phyloP scores from a whole-genome alignment of 2,329 filamentous ascomycete genomes.

The Talaromyces sp. region DNA sequence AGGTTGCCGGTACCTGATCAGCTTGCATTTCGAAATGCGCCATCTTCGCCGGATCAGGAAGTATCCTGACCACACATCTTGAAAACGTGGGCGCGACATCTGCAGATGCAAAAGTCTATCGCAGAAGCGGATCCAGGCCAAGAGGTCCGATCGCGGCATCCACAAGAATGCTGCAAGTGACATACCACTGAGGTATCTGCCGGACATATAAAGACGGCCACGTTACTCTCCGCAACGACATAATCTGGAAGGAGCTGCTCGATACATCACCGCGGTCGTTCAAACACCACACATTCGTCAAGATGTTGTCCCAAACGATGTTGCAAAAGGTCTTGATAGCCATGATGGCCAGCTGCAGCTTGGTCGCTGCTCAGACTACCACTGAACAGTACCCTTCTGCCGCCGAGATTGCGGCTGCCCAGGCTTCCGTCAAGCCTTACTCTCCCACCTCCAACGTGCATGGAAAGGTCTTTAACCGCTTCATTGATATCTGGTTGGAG shows the following conservation, averaged over 20 bases:
- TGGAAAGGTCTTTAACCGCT: conserved; percentile 70
- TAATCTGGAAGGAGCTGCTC: too few relatives aligned
- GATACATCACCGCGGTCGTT: not conserved
- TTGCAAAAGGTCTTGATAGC: conserved; percentile 23
- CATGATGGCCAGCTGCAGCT: conserved; percentile 24
- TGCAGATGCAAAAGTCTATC: not conserved
- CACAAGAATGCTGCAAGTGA: not conserved
- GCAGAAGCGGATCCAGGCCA: not conserved
- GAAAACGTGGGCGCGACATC: not conserved
- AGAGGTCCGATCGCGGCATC: not conserved
- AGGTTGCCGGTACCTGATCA: not conserved
- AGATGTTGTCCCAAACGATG: conserved; percentile 23
- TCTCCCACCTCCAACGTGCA: conserved; percentile 63
- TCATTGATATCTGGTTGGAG: conserved; percentile 72
- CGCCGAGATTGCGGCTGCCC: conserved; percentile 31
- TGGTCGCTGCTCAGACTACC: conserved; percentile 27
- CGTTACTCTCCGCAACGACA: not conserved
- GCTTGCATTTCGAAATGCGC: not conserved
- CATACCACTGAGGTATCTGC: not conserved
- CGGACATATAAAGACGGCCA: not conserved
- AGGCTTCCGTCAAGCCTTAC: conserved; percentile 58
- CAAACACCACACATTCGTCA: not conserved
- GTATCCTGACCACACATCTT: not conserved
- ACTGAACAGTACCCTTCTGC: conserved; percentile 28
- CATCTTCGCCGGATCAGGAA: not conserved